phyloP scores from a whole-genome alignment of 2,329 filamentous ascomycete genomes.

The Aspergillus sp. region DNA sequence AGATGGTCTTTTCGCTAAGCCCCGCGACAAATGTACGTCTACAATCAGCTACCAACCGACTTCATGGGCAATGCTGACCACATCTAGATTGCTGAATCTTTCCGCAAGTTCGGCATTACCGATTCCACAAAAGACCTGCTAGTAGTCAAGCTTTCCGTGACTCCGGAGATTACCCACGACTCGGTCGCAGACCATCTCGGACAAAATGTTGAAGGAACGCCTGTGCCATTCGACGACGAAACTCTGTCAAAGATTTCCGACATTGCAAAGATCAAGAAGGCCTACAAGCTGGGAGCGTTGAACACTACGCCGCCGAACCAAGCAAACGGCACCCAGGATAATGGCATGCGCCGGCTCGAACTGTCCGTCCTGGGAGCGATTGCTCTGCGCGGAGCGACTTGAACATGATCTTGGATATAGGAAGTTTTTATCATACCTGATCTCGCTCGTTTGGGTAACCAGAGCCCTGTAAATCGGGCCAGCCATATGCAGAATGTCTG shows the following conservation, averaged over 20 bases:
- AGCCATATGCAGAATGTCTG: background rate
- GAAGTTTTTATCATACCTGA: background rate
- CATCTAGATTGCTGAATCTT: conserved; percentile 81
- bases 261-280: conserved; percentile 71
- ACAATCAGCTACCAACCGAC: conserved; percentile 13
- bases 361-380: conserved; percentile 72
- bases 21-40: conserved; percentile 74
- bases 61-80: conserved; percentile 18
- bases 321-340: conserved; percentile 24
- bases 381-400: conserved; percentile 66
- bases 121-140: conserved; percentile 72
- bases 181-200: conserved; percentile 62
- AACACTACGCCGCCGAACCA: conserved; percentile 39
- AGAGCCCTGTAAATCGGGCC: background rate
- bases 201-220: conserved; percentile 62
- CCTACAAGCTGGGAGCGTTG: conserved; percentile 78
- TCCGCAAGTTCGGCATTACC: conserved; percentile 81
- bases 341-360: conserved; percentile 54
- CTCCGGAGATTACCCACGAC: conserved; percentile 49
- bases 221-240: conserved; percentile 63
- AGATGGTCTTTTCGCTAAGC: conserved; percentile 79
- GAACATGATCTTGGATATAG: conserved; percentile 14
- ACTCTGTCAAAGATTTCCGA: conserved; percentile 64
- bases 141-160: conserved; percentile 73
- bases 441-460: background rate